Percentiles rank a stretch among this genome's conserved stretches.
phyloP scores from a whole-genome alignment of 495 filamentous ascomycete species.

The Tuber magnatum region DNA sequence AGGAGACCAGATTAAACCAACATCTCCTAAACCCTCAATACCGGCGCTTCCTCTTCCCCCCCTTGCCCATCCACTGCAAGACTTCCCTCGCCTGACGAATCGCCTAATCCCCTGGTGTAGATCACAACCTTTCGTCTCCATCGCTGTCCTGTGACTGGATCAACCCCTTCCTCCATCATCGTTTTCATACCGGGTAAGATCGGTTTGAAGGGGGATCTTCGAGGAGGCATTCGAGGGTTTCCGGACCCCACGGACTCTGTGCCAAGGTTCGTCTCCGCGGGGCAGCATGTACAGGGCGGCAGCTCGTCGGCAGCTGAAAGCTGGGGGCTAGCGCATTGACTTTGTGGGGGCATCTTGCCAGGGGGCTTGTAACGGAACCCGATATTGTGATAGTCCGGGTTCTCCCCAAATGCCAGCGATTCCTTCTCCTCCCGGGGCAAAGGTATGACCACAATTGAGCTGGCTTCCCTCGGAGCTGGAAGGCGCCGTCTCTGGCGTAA shows the following conservation, averaged over 20 bases:
- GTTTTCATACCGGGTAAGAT: conserved; percentile 32
- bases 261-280: neutral
- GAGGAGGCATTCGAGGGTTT: neutral
- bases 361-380: neutral
- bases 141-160: conserved; percentile 24
- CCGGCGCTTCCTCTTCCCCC: neutral
- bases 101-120: conserved; percentile 15
- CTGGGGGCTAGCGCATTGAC: neutral
- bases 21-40: neutral
- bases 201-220: conserved; percentile 32
- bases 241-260: neutral
- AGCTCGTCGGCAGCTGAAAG: neutral
- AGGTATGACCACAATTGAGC: neutral
- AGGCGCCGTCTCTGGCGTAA: conserved; percentile 13
- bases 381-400: conserved; percentile 26
- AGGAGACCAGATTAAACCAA: neutral
- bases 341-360: neutral
- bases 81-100: neutral
- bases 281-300: neutral
- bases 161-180: conserved; percentile 27
- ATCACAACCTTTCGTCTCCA: conserved; percentile 31
- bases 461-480: neutral
- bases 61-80: neutral
- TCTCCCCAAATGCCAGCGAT: conserved; percentile 25
- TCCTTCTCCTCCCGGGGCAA: conserved; percentile 2